A percentile compares a stretch with the other conserved stretches of the same genome.
Conservation (phyloP, 441 rosid species). For the Arabidopsis lyrata region DNA sequence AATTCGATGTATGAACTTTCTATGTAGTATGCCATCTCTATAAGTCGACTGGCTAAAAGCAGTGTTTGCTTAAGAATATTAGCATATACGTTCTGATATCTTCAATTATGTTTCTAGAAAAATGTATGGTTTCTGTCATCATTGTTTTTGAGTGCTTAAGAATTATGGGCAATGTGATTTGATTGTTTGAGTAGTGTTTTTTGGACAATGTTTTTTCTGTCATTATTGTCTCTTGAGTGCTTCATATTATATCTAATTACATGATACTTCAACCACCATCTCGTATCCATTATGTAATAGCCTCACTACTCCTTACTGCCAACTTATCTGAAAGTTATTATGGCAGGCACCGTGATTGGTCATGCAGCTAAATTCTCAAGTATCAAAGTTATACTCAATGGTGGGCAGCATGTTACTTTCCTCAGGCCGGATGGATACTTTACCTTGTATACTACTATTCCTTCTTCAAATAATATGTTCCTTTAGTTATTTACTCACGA, state of each 20-base stretch:
- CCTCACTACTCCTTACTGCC: constrained; percentile 17
- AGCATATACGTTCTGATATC: not conserved
- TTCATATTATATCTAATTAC: constrained; percentile 4
- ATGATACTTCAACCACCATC: not conserved
- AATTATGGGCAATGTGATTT: constrained; percentile 2
- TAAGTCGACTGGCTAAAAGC: not conserved
- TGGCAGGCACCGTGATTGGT: constrained; percentile 70
- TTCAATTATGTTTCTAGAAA: not conserved
- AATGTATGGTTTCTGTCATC: constrained; percentile 7
- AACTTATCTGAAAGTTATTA: constrained; percentile 34
- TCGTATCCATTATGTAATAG: constrained; percentile 14
- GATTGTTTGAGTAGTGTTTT: constrained; percentile 4
- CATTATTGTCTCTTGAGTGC: not conserved
- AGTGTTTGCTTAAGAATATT: constrained; percentile 3
- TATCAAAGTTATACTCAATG: constrained; percentile 84
- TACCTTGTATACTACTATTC: constrained; percentile 76
- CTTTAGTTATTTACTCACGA: not conserved
- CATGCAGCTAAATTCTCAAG: constrained; percentile 71
- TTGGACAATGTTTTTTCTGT: not conserved
- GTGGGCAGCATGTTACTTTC: constrained; percentile 80
- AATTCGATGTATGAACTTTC: not conserved
- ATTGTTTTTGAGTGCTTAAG: not conserved
- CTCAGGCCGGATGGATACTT: constrained; percentile 97
- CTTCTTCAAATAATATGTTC: not conserved
- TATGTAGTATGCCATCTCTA: constrained; percentile 5